phyloP scores from a whole-genome alignment of 192 early-diverging fungal genomes.

The Kappamyces sp. region DNA sequence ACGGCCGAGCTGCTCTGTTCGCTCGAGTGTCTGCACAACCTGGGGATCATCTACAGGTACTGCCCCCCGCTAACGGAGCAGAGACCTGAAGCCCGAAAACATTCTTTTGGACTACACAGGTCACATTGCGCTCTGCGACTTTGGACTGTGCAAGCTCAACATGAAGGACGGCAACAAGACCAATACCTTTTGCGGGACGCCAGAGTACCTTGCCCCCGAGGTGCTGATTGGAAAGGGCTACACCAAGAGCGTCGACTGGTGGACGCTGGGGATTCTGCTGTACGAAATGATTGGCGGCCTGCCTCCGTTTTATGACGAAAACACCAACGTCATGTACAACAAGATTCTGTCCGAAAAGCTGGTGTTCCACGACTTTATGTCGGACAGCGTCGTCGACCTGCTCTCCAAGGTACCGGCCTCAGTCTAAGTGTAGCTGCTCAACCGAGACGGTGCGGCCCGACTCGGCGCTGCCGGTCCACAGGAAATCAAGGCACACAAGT shows the following conservation, averaged over 20 bases:
- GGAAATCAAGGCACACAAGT: conserved; percentile 83
- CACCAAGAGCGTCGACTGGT: conserved; percentile 87
- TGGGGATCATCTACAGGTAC: conserved; percentile 75
- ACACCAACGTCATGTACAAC: conserved; percentile 90
- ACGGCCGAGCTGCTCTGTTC: conserved; percentile 87
- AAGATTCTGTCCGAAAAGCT: conserved; percentile 79
- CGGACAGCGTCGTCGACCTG: conserved; percentile 30
- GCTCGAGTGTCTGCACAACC: conserved; percentile 86
- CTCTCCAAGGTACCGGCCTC: conserved; percentile 30
- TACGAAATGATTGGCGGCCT: conserved; percentile 37
- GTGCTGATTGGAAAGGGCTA: conserved; percentile 55
- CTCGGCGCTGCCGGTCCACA: conserved; percentile 74
- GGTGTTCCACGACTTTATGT: conserved; percentile 52
- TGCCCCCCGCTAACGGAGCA: conserved; percentile 17
- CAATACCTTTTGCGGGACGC: conserved; percentile 88
- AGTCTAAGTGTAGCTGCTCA: conserved; percentile 47
- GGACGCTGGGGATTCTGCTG: conserved; percentile 81
- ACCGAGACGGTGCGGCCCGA: conserved; percentile 73
- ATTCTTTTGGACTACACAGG: conserved; percentile 90
- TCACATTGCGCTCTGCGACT: conserved; percentile 85
- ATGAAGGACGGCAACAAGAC: conserved; percentile 90
- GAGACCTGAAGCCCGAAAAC: conserved; percentile 95
- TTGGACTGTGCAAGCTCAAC: conserved; percentile 92
- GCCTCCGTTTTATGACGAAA: conserved; percentile 69
- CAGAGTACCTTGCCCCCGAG: conserved; percentile 44